A percentile compares a stretch with the other conserved stretches of the same genome.
phyloP scores from a whole-genome alignment of 371 early-diverging fungal genomes.

The Rhizopus delemar region DNA sequence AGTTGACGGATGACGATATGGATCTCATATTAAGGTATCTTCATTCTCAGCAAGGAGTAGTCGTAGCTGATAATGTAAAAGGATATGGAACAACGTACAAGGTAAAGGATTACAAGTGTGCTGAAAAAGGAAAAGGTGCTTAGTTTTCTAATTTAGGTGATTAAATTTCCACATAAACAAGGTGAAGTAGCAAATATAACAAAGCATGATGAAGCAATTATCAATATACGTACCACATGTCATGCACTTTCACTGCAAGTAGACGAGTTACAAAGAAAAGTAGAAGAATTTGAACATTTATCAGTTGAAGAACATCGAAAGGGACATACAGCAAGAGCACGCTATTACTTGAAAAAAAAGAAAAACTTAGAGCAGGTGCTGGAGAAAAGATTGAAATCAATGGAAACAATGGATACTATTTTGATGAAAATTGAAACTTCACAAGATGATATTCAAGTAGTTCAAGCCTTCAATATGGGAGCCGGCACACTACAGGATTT shows the following conservation, averaged over 20 bases:
- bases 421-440: slow-evolving; percentile 55
- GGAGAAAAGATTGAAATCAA: slow-evolving; percentile 46
- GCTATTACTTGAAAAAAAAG: slow-evolving; percentile 50
- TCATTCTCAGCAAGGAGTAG: slow-evolving; percentile 29
- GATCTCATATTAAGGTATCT: slow-evolving; percentile 37
- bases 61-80: slow-evolving; percentile 31
- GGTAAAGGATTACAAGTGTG: slow-evolving; percentile 3
- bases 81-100: slow-evolving; percentile 35
- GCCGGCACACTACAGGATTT: slow-evolving; percentile 47
- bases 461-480: slow-evolving; percentile 58
- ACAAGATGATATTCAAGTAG: slow-evolving; percentile 59
- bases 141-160: slow-evolving; percentile 10
- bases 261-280: slow-evolving; percentile 45
- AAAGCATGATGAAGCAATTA: slow-evolving; percentile 50
- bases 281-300: slow-evolving; percentile 33
- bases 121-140: no score
- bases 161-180: slow-evolving; percentile 39
- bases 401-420: slow-evolving; percentile 59
- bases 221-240: slow-evolving; percentile 50
- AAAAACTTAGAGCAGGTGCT: slow-evolving; percentile 45
- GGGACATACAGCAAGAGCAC: slow-evolving; percentile 40
- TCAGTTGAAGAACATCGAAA: slow-evolving; percentile 27
- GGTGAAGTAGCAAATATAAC: slow-evolving; percentile 31
- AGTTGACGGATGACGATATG: slow-evolving; percentile 42
- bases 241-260: slow-evolving; percentile 50